Evolutionary conservation across 2,329 filamentous ascomycete genomes (phyloP).

Genomic region (Epichloe festucae): DNA sequence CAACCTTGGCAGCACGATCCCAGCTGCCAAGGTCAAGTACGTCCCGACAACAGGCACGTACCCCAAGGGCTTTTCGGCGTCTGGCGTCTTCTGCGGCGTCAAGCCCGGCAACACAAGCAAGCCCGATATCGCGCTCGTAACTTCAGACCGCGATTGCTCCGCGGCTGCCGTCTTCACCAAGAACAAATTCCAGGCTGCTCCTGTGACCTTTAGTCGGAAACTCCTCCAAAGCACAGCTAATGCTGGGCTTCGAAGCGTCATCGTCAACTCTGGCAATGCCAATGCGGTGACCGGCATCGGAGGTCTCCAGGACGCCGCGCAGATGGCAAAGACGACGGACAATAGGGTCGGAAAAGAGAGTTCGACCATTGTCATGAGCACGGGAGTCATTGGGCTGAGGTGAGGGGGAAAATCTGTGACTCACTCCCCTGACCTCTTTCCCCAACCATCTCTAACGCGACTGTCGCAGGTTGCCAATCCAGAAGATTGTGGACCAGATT

Average conservation of each 20-base stretch:
- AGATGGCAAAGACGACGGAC: constrained; percentile 73
- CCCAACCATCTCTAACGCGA: neutral
- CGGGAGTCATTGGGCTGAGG: constrained; percentile 92
- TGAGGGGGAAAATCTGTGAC: constrained; percentile 18
- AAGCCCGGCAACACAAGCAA: constrained; percentile 86
- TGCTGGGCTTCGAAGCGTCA: constrained; percentile 61
- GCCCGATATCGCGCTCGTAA: constrained; percentile 80
- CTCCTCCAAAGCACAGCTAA: constrained; percentile 56
- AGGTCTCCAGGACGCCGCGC: constrained; percentile 74
- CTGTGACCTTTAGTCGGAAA: constrained; percentile 71
- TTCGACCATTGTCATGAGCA: constrained; percentile 91
- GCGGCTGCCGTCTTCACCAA: constrained; percentile 92
- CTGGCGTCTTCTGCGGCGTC: constrained; percentile 81
- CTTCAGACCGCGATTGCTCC: constrained; percentile 73
- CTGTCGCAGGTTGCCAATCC: constrained; percentile 58
- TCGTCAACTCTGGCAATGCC: constrained; percentile 92
- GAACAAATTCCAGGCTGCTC: constrained; percentile 95
- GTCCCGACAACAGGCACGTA: constrained; percentile 76
- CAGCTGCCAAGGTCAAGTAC: constrained; percentile 77
- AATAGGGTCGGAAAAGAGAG: constrained; percentile 36
- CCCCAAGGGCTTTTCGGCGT: constrained; percentile 77
- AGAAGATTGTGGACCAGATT: constrained; percentile 76
- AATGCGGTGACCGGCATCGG: constrained; percentile 92
- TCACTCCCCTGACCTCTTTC: neutral
- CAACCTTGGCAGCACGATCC: constrained; percentile 33